Evolutionary conservation across 345 rosid species (phyloP).

Genomic region (Camelina sativa): DNA sequence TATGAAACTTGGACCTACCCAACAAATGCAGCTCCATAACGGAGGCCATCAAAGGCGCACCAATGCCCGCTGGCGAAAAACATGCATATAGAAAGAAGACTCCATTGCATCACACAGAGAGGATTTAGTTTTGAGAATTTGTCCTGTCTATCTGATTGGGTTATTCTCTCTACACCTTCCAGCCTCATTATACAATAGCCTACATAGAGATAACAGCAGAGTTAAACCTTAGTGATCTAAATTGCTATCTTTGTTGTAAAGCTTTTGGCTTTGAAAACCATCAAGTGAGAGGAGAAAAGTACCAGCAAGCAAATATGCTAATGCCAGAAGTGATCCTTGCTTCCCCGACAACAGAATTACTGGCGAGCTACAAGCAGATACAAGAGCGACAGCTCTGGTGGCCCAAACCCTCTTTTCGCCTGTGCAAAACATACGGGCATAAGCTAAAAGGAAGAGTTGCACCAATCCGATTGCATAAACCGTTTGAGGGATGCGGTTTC

Average conservation of each 20-base stretch:
- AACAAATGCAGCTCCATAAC: constrained; percentile 90
- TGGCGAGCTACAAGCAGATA: constrained; percentile 81
- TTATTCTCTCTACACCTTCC: constrained; percentile 52
- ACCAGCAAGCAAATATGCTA: constrained; percentile 78
- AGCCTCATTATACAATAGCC: constrained; percentile 85
- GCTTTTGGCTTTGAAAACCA: background rate
- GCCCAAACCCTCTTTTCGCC: constrained; percentile 46
- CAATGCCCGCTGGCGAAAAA: constrained; percentile 96
- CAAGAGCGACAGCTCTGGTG: constrained; percentile 53
- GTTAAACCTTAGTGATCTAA: constrained; percentile 24
- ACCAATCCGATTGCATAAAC: constrained; percentile 60
- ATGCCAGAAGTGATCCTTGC: constrained; percentile 80
- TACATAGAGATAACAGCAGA: constrained; percentile 40
- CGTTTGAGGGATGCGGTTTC: constrained; percentile 60
- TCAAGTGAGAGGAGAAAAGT: constrained; percentile 22
- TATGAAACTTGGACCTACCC: constrained; percentile 62
- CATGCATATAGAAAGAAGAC: constrained; percentile 74
- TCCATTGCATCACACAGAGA: constrained; percentile 78
- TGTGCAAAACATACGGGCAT: constrained; percentile 36
- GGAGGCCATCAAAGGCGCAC: constrained; percentile 99
- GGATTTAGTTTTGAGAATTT: constrained; percentile 50
- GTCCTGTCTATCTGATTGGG: constrained; percentile 36
- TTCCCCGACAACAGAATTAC: constrained; percentile 74
- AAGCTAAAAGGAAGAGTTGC: constrained; percentile 61
- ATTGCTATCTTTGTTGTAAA: constrained; percentile 3